Percentiles rank a stretch among this genome's conserved stretches.
Evolutionary conservation across 805 yeast genomes (phyloP).

Genomic region (Starmerella vaccinii): DNA sequence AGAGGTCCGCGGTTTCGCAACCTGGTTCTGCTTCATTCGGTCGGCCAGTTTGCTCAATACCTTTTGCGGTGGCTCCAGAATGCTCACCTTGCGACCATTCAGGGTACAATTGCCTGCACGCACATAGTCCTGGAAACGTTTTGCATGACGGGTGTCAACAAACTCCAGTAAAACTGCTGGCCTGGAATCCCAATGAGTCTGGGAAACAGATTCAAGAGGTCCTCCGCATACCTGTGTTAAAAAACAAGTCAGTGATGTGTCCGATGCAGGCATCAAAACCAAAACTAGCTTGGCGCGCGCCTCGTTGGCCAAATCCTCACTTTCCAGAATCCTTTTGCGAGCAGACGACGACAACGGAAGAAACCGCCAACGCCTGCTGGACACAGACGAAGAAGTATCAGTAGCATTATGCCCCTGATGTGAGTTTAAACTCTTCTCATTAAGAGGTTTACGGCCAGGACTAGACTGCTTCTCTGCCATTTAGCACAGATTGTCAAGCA

Average conservation of each 20-base stretch:
- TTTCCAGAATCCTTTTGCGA: not conserved
- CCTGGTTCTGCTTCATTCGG: not conserved
- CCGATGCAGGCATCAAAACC: not conserved
- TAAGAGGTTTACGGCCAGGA: not conserved
- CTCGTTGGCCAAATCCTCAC: not conserved
- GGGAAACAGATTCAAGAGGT: conserved; percentile 10
- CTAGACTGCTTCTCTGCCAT: not conserved
- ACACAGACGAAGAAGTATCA: not conserved
- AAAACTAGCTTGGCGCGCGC: not conserved
- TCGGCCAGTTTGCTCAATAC: not conserved
- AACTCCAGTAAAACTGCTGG: conserved; percentile 10
- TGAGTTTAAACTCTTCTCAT: not conserved
- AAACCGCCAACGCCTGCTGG: conserved; percentile 10
- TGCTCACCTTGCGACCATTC: conserved; percentile 7
- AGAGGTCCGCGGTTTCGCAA: not conserved
- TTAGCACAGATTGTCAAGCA: not conserved
- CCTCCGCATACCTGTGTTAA: conserved; percentile 25
- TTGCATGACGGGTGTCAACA: not conserved
- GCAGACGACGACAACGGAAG: not conserved
- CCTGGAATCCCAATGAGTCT: not conserved
- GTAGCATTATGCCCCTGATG: not conserved
- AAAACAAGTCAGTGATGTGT: conserved; percentile 7
- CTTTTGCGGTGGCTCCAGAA: not conserved
- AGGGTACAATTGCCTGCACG: conserved; percentile 3
- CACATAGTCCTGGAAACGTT: conserved; percentile 3